Conservation (phyloP, 495 filamentous ascomycete genomes). For the Lasiosphaeria hispida region DNA sequence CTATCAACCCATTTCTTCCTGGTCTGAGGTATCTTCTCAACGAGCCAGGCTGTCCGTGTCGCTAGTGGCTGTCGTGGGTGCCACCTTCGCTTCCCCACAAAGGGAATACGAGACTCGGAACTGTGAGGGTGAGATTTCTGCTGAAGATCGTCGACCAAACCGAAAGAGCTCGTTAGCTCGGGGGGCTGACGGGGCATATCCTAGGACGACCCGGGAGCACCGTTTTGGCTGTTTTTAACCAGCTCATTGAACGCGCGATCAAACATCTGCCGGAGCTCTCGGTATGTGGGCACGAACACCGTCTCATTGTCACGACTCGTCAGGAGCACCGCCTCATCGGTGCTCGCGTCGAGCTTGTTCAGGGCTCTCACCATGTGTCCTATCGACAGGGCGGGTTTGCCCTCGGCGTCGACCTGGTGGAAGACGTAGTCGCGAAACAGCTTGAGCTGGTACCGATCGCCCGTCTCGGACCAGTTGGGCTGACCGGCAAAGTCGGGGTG, state of each 20-base stretch:
- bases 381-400: slow-evolving; percentile 75
- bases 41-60: too few relatives aligned
- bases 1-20: too few relatives aligned
- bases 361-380: slow-evolving; percentile 79
- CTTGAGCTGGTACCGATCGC: slow-evolving; percentile 86
- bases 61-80: too few relatives aligned
- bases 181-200: neutral
- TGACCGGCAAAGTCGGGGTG: slow-evolving; percentile 78
- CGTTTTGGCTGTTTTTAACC: slow-evolving; percentile 50
- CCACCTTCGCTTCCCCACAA: too few relatives aligned
- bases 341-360: slow-evolving; percentile 89
- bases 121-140: too few relatives aligned
- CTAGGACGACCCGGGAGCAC: slow-evolving; percentile 26
- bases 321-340: slow-evolving; percentile 79
- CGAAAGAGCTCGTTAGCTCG: too few relatives aligned
- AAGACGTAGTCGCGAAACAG: slow-evolving; percentile 97
- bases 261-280: slow-evolving; percentile 77
- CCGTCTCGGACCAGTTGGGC: slow-evolving; percentile 79
- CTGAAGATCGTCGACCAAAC: too few relatives aligned
- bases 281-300: slow-evolving; percentile 79
- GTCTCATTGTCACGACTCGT: slow-evolving; percentile 88
- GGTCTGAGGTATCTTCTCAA: too few relatives aligned
- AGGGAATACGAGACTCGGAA: too few relatives aligned
- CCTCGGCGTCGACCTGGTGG: slow-evolving; percentile 84
- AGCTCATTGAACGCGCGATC: slow-evolving; percentile 80